Evolutionary conservation across 352 stramenopile species (phyloP), one percentile per base, ranked within the genome.

Genomic region (Discostella stelligera): DNA sequence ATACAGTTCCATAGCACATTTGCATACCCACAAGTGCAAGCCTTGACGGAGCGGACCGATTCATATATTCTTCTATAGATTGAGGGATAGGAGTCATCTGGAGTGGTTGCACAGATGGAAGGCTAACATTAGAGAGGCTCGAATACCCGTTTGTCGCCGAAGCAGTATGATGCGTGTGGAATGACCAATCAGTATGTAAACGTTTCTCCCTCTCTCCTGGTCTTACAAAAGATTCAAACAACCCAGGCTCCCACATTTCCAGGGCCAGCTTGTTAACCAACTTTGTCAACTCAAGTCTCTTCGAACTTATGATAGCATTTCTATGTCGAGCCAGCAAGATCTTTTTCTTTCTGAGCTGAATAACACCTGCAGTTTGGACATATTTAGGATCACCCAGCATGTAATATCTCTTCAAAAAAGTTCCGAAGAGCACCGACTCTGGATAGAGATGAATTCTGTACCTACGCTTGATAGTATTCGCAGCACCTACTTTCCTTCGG

Each of bases 1-100:
- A 89, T 13, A 90, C 76, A 32, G 67, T 67, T 50, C 79, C 85
- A 68, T 83, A 27, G 39, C 49, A 79, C 41, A 90, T 77, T 64
- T 90, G 84, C 94, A 86, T 82, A 62, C 79, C 79, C 5, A 74
- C 62, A 63, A 86, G 72, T 54, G 72, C 71, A 61, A 67, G 66
- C 48, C 64, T 71, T 32, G 79, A 86, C 18, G 68, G 53, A 30
- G 63, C 44, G 0, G 48, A 5, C 53, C 66, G 68, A 14, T 46
- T 53, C 52, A 86, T 73, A 55, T 75, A 86, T 23, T 82, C 58
- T 30, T 79, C 52, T 53, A 78, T 74, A 11, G 60, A 78, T 61
- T 78, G 73, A 53, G 79, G 79, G 41, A 82, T 86, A 10, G 79
- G 37, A 18, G 69, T 78, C 23, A 77, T 68, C 6, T 71, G 18